Evolutionary conservation across 139 green algal species (phyloP).

Genomic region (Pleodorina starrii): DNA sequence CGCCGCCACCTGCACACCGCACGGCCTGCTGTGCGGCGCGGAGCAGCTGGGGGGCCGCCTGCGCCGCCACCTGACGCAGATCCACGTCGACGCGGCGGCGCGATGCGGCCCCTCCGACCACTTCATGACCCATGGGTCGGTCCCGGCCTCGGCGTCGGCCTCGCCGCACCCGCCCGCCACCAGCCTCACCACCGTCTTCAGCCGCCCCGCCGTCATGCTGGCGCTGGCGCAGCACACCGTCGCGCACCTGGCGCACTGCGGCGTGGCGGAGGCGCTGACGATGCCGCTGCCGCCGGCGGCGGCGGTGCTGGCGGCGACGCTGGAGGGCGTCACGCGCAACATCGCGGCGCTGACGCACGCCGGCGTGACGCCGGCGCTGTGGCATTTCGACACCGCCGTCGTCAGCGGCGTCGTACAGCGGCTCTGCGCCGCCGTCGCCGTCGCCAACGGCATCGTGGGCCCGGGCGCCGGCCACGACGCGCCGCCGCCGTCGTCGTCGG

Average conservation of each 20-base stretch:
- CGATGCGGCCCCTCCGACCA: background rate
- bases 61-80: conserved; percentile 47
- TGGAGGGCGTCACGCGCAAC: conserved; percentile 17
- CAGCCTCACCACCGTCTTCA: conserved; percentile 16
- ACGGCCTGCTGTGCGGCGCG: conserved; percentile 24
- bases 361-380: conserved; percentile 34
- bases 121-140: background rate
- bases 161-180: background rate
- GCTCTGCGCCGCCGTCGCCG: conserved; percentile 20
- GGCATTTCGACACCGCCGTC: conserved; percentile 27
- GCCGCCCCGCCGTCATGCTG: conserved; percentile 10
- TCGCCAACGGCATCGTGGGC: conserved; percentile 4
- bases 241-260: conserved; percentile 24
- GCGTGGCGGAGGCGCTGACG: background rate
- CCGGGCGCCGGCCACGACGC: too few relatives aligned
- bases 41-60: conserved; percentile 52
- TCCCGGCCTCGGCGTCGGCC: too few relatives aligned
- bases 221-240: conserved; percentile 51
- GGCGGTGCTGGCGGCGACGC: conserved; percentile 16
- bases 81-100: conserved; percentile 54
- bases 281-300: conserved; percentile 24
- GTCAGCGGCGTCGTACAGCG: conserved; percentile 24
- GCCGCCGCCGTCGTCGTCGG: background rate
- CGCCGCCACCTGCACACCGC: conserved; percentile 22
- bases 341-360: background rate